Conservation (phyloP, 306 rosid genomes). For the Potentilla sterilis region DNA sequence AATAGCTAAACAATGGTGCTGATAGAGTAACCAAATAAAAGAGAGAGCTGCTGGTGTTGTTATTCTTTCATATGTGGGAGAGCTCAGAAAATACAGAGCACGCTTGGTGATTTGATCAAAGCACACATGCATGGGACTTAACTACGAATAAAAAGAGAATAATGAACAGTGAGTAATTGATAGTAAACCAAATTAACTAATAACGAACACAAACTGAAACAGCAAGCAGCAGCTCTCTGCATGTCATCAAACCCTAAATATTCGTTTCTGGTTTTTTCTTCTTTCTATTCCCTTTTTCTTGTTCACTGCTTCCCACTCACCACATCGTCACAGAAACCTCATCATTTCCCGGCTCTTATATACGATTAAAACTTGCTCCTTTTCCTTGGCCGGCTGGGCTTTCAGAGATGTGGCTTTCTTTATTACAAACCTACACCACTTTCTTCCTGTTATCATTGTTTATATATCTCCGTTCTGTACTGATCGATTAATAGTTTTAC, state of each 20-base stretch:
- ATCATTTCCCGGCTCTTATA: constrained; percentile 42
- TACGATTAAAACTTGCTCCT: constrained; percentile 4
- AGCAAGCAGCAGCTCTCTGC: constrained; percentile 18
- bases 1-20: not conserved
- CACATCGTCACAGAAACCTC: constrained; percentile 46
- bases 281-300: constrained; percentile 25
- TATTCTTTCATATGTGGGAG: constrained; percentile 18
- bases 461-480: constrained; percentile 12
- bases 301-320: constrained; percentile 52
- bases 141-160: constrained; percentile 26
- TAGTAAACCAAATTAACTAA: not conserved
- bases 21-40: constrained; percentile 5
- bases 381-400: constrained; percentile 32
- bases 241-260: constrained; percentile 69
- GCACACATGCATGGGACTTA: constrained; percentile 35
- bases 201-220: constrained; percentile 12
- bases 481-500: constrained; percentile 35
- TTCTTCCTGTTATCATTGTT: constrained; percentile 33
- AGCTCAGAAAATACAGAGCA: constrained; percentile 32
- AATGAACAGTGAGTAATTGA: not conserved
- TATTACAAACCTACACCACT: constrained; percentile 22
- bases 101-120: constrained; percentile 56
- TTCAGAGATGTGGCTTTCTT: constrained; percentile 29
- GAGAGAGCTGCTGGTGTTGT: constrained; percentile 13
- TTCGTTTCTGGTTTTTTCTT: constrained; percentile 28